A percentile compares a stretch with the other conserved stretches of the same genome.
Conservation (phyloP, 1,139 yeast genomes). For the Pichia sp. region DNA sequence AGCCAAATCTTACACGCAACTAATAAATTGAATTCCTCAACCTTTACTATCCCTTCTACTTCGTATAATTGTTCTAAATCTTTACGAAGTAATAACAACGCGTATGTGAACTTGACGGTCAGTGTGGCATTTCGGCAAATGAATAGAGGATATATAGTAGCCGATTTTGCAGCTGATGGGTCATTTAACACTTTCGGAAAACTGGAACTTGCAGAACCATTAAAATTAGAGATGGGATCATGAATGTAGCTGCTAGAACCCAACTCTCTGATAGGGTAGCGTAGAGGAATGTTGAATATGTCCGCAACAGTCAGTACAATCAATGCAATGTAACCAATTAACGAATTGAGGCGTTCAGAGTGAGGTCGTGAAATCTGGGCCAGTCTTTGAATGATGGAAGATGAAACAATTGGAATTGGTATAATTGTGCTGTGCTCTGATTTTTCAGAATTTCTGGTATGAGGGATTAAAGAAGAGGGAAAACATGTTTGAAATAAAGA, state of each 20-base stretch:
- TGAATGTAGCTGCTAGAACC: conserved; percentile 49
- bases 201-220: background rate
- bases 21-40: conserved; percentile 31
- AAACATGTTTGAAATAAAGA: conserved; percentile 31
- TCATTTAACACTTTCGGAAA: conserved; percentile 30
- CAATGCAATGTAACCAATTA: conserved; percentile 46
- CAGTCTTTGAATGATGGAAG: conserved; percentile 13
- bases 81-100: conserved; percentile 43
- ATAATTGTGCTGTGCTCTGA: conserved; percentile 1
- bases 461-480: conserved; percentile 22
- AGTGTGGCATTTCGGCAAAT: conserved; percentile 43
- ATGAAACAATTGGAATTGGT: conserved; percentile 10
- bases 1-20: conserved; percentile 32
- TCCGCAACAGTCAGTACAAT: conserved; percentile 39
- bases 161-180: conserved; percentile 24
- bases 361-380: conserved; percentile 16
- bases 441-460: background rate
- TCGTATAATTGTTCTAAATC: conserved; percentile 49
- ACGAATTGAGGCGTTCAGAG: conserved; percentile 40
- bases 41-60: conserved; percentile 26
- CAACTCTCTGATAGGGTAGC: conserved; percentile 47
- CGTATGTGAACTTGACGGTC: conserved; percentile 46
- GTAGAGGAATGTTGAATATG: conserved; percentile 43
- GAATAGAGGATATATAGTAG: conserved; percentile 42
- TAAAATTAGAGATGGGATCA: conserved; percentile 42